phyloP scores from a whole-genome alignment of 2,329 filamentous ascomycete species.

The Arthroderma uncinatum region DNA sequence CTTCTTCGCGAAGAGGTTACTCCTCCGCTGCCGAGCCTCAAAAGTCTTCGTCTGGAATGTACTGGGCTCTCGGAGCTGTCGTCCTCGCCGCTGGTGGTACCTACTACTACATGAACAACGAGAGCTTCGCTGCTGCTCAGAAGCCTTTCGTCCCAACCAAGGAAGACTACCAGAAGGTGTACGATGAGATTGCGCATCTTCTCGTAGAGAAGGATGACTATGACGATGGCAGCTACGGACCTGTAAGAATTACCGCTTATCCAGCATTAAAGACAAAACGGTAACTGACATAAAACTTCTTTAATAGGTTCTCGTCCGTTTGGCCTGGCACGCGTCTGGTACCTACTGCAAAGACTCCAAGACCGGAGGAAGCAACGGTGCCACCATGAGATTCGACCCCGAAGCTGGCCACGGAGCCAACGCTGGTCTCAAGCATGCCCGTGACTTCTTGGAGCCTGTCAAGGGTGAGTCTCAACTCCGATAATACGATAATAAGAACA shows the following conservation, averaged over 20 bases:
- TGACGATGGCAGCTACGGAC: slow-evolving; percentile 91
- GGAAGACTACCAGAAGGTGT: slow-evolving; percentile 91
- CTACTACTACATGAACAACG: slow-evolving; percentile 52
- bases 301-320: slow-evolving; percentile 57
- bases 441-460: slow-evolving; percentile 85
- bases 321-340: slow-evolving; percentile 89
- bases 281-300: not conserved
- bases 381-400: slow-evolving; percentile 89
- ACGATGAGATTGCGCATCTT: slow-evolving; percentile 68
- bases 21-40: slow-evolving; percentile 50
- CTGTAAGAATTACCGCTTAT: slow-evolving; percentile 38
- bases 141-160: slow-evolving; percentile 61
- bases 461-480: slow-evolving; percentile 49
- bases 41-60: slow-evolving; percentile 41
- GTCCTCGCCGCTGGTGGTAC: slow-evolving; percentile 54
- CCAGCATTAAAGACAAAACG: not conserved
- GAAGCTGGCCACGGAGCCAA: slow-evolving; percentile 89
- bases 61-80: slow-evolving; percentile 49
- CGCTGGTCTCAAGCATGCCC: slow-evolving; percentile 72
- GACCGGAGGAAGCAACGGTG: slow-evolving; percentile 90
- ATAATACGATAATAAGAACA: not conserved
- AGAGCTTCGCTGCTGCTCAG: slow-evolving; percentile 35
- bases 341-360: slow-evolving; percentile 81
- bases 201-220: slow-evolving; percentile 89
- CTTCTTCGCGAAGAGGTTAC: slow-evolving; percentile 66